A percentile compares a stretch with the other conserved stretches of the same genome.
These are phyloP conservation scores for Diaporthe australafricana DNA, from an alignment of 2,329 filamentous ascomycete species.

Conservation along the genomic window DNA sequence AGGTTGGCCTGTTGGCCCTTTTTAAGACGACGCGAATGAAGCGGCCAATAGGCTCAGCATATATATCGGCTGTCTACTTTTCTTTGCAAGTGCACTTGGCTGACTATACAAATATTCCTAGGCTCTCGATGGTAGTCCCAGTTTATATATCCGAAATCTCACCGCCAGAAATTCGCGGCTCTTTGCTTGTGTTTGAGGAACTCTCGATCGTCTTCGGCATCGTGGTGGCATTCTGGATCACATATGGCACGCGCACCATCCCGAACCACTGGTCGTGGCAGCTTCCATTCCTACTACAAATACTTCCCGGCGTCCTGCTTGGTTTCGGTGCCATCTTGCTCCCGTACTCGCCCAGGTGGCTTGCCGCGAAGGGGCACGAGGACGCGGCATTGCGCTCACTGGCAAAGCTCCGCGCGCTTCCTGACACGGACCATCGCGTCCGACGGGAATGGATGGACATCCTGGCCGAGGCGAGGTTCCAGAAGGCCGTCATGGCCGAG, in stretches of 20 bases:
- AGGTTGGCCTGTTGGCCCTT: not conserved
- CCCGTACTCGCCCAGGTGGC: conserved; percentile 67
- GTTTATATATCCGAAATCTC: conserved; percentile 46
- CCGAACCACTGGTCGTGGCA: conserved; percentile 46
- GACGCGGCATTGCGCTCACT: conserved; percentile 61
- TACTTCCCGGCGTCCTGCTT: conserved; percentile 43
- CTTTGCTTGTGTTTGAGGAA: conserved; percentile 47
- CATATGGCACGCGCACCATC: conserved; percentile 42
- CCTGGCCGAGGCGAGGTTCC: conserved; percentile 59
- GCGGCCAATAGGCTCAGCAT: not conserved
- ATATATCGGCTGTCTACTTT: not conserved
- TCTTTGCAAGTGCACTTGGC: not conserved
- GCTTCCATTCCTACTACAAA: conserved; percentile 59
- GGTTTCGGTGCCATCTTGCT: conserved; percentile 55
- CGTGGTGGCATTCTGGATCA: conserved; percentile 45
- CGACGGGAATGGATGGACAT: conserved; percentile 62
- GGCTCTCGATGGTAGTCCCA: conserved; percentile 57
- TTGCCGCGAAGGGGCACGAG: conserved; percentile 58
- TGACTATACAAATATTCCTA: not conserved
- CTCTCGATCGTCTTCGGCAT: conserved; percentile 48
- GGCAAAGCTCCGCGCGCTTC: conserved; percentile 58
- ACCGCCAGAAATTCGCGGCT: conserved; percentile 44
- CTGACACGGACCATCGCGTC: conserved; percentile 54
- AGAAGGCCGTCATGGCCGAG: conserved; percentile 53
- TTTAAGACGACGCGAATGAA: not conserved